Percentiles rank a stretch among this genome's conserved stretches.
Evolutionary conservation across 805 yeast genomes (phyloP).

Genomic region (Osmozyma mogii): DNA sequence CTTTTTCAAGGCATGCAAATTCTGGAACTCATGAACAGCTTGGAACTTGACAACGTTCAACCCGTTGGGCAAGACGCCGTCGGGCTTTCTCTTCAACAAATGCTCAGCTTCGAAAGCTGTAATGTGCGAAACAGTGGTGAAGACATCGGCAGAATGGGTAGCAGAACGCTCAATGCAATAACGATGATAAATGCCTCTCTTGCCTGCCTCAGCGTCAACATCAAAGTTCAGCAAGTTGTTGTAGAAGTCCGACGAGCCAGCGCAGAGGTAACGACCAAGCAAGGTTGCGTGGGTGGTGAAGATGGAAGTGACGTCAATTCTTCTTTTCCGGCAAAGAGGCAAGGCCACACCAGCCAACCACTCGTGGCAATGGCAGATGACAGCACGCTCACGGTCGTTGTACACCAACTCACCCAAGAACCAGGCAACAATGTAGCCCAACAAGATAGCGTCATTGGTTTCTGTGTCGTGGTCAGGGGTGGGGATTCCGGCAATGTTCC

Average conservation of each 20-base stretch:
- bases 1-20: slow-evolving; percentile 85
- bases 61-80: slow-evolving; percentile 96
- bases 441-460: slow-evolving; percentile 83
- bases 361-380: slow-evolving; percentile 92
- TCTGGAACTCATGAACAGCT: slow-evolving; percentile 97
- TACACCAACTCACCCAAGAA: slow-evolving; percentile 89
- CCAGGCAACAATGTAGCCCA: slow-evolving; percentile 96
- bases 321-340: slow-evolving; percentile 84
- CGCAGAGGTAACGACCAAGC: slow-evolving; percentile 90
- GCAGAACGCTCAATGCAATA: slow-evolving; percentile 96
- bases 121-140: slow-evolving; percentile 94
- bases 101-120: slow-evolving; percentile 96
- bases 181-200: slow-evolving; percentile 93
- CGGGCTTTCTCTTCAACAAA: slow-evolving; percentile 89
- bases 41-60: slow-evolving; percentile 91
- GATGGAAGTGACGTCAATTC: slow-evolving; percentile 88
- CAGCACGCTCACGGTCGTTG: slow-evolving; percentile 79
- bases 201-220: slow-evolving; percentile 97
- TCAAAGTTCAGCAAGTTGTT: slow-evolving; percentile 84
- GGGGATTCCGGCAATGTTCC: slow-evolving; percentile 90
- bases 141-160: slow-evolving; percentile 91
- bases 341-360: slow-evolving; percentile 97
- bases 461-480: slow-evolving; percentile 85
- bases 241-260: slow-evolving; percentile 93
- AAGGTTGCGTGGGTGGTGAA: slow-evolving; percentile 97